Percentiles rank a stretch among this genome's conserved stretches.
Evolutionary conservation across 345 rosid genomes (phyloP).

Genomic region (Theobroma cacao): DNA sequence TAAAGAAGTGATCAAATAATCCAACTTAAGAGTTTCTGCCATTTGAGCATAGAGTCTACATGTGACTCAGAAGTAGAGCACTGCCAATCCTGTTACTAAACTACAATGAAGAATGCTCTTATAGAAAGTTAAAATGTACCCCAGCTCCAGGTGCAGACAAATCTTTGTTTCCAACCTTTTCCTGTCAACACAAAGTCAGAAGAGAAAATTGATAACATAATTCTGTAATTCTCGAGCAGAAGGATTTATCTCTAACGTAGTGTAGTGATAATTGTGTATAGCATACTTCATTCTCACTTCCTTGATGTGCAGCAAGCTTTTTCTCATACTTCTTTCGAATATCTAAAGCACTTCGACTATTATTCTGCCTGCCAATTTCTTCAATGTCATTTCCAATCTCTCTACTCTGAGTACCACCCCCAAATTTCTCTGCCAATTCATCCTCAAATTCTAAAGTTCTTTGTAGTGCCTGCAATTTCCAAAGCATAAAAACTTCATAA

Average conservation of each 20-base stretch:
- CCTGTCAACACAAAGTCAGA: slow-evolving; percentile 46
- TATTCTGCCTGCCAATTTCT: slow-evolving; percentile 72
- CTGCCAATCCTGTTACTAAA: slow-evolving; percentile 12
- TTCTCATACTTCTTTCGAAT: slow-evolving; percentile 92
- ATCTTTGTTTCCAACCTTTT: slow-evolving; percentile 65
- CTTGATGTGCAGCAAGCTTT: slow-evolving; percentile 85
- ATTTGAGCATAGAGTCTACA: background rate
- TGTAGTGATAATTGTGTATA: slow-evolving; percentile 8
- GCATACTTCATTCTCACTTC: slow-evolving; percentile 53
- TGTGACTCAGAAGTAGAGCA: background rate
- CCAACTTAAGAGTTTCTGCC: background rate
- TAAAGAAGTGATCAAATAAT: background rate
- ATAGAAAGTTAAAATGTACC: slow-evolving; percentile 46
- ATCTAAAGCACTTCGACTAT: slow-evolving; percentile 68
- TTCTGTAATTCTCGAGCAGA: background rate
- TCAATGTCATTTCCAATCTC: slow-evolving; percentile 74
- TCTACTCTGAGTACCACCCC: slow-evolving; percentile 64
- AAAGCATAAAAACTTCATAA: slow-evolving; percentile 15
- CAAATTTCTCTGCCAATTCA: slow-evolving; percentile 94
- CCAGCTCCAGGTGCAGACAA: slow-evolving; percentile 93
- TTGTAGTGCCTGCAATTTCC: slow-evolving; percentile 67
- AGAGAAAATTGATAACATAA: slow-evolving; percentile 13
- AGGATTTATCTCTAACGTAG: slow-evolving; percentile 12
- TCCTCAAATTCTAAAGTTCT: slow-evolving; percentile 95
- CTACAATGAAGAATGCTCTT: slow-evolving; percentile 5